A percentile compares a stretch with the other conserved stretches of the same genome.
phyloP scores from a whole-genome alignment of 805 yeast species.

The Cyberlindnera xishuangbannaensis region DNA sequence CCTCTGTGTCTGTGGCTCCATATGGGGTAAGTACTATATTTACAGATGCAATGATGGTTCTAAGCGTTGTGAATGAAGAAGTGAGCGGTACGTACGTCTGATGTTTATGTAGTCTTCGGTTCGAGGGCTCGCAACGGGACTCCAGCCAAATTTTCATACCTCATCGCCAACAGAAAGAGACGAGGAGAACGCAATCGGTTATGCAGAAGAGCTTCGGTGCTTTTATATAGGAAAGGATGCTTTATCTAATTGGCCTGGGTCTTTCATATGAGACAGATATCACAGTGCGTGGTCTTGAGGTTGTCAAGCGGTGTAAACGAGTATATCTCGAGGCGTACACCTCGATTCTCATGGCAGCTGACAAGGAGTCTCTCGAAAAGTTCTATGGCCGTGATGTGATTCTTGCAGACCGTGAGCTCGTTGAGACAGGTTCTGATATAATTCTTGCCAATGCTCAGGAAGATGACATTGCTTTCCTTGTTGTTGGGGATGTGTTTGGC shows the following conservation, averaged over 20 bases:
- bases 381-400: slow-evolving; percentile 83
- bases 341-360: slow-evolving; percentile 91
- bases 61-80: too few species aligned
- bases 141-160: too few species aligned
- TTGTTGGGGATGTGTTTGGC: slow-evolving; percentile 97
- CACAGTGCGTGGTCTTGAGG: slow-evolving; percentile 89
- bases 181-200: too few species aligned
- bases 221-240: too few species aligned
- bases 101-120: too few species aligned
- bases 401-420: slow-evolving; percentile 91
- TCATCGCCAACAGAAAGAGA: too few species aligned
- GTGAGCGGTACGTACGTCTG: too few species aligned
- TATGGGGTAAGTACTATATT: too few species aligned
- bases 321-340: slow-evolving; percentile 97
- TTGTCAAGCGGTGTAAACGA: slow-evolving; percentile 74
- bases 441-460: slow-evolving; percentile 71
- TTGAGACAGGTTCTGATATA: slow-evolving; percentile 81
- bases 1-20: slow-evolving; percentile 2
- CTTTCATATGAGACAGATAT: slow-evolving; percentile 84
- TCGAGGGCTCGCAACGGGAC: too few species aligned
- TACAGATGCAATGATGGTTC: too few species aligned
- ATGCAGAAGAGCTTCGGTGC: too few species aligned
- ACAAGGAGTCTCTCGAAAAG: slow-evolving; percentile 63
- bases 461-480: slow-evolving; percentile 88
- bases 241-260: slow-evolving; percentile 88